phyloP scores from a whole-genome alignment of 2,329 filamentous ascomycete species.

The Diplodia seriata region DNA sequence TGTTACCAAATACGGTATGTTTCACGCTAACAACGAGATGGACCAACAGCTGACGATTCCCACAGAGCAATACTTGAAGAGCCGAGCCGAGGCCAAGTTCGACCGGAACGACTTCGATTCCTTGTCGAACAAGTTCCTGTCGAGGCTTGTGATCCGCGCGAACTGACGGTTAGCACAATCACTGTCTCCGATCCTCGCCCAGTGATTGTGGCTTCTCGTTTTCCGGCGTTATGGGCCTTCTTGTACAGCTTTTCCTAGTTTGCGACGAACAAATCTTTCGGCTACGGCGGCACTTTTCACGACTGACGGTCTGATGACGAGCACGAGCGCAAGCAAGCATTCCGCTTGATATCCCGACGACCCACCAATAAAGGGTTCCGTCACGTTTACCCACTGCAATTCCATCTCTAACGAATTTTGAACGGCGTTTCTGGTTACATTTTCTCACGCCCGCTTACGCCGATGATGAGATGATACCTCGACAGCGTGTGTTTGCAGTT shows the following conservation, averaged over 20 bases:
- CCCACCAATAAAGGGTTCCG: constrained; percentile 19
- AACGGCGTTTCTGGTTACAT: constrained; percentile 21
- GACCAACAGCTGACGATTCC: constrained; percentile 29
- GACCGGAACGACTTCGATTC: constrained; percentile 93
- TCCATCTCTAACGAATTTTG: constrained; percentile 31
- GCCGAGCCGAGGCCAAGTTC: constrained; percentile 80
- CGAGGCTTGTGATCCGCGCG: constrained; percentile 93
- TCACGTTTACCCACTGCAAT: constrained; percentile 31
- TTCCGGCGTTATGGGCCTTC: constrained; percentile 27
- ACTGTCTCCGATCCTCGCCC: constrained; percentile 11
- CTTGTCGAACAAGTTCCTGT: constrained; percentile 95
- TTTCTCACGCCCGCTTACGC: constrained; percentile 30
- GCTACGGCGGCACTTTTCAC: constrained; percentile 32
- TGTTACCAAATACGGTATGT: constrained; percentile 90
- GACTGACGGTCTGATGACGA: constrained; percentile 32
- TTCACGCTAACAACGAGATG: neutral
- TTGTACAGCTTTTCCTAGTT: constrained; percentile 32
- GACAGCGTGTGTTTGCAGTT: constrained; percentile 30
- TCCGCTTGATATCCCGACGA: constrained; percentile 30
- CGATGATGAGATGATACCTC: constrained; percentile 32
- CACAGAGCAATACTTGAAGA: constrained; percentile 84
- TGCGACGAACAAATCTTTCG: constrained; percentile 31
- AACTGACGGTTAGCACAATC: constrained; percentile 61
- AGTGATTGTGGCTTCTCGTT: constrained; percentile 18
- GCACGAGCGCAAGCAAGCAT: constrained; percentile 32